Evolutionary conservation across 331 rosid genomes (phyloP).

Genomic region (Dryas integrifolia): DNA sequence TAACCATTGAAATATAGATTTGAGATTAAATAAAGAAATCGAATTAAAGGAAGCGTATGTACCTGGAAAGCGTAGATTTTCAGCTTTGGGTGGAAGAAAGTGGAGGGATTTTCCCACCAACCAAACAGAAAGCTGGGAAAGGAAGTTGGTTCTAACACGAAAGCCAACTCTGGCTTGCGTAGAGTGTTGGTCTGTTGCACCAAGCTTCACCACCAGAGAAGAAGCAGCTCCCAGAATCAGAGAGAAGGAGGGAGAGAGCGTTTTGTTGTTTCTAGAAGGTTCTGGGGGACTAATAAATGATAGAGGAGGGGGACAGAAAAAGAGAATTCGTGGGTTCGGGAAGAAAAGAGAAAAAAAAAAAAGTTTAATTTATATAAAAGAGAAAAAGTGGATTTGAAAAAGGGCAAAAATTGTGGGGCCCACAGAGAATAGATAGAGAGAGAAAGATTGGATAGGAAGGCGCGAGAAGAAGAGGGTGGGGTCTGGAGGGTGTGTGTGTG

Average conservation of each 20-base stretch:
- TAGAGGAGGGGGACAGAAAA: constrained; percentile 15
- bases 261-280: constrained; percentile 81
- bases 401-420: constrained; percentile 33
- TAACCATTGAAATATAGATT: background rate
- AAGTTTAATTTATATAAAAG: background rate
- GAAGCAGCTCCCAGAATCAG: background rate
- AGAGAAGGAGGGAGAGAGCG: constrained; percentile 12
- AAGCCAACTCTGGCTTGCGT: background rate
- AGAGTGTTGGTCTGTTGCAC: background rate
- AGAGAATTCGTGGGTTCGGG: constrained; percentile 46
- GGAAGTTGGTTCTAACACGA: background rate
- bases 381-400: constrained; percentile 3
- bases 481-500: background rate
- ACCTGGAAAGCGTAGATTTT: background rate
- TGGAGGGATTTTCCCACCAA: background rate
- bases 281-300: constrained; percentile 37
- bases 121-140: constrained; percentile 1
- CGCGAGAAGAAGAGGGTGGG: constrained; percentile 37
- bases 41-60: background rate
- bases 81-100: background rate
- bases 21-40: background rate
- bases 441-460: constrained; percentile 35
- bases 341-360: constrained; percentile 29
- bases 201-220: background rate
- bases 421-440: constrained; percentile 19